Conservation (phyloP, 139 green algal species). For the Chlorella sp. region DNA sequence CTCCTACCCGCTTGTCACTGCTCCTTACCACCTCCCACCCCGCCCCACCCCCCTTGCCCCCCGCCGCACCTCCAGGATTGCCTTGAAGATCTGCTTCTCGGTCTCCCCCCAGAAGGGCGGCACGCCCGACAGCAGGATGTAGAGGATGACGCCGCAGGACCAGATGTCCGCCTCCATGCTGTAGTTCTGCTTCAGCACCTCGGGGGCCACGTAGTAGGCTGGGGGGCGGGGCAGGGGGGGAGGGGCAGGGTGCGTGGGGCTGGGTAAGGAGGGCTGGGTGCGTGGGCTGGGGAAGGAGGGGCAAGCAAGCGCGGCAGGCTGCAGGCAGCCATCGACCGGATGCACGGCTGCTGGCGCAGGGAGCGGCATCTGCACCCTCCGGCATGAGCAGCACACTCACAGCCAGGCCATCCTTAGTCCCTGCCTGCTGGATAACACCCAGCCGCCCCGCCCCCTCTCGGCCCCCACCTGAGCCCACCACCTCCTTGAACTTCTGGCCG, state of each 20-base stretch:
- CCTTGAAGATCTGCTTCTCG: slow-evolving; percentile 90
- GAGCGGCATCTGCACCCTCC: too few species aligned
- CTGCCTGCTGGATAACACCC: too few species aligned
- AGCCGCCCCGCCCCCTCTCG: not conserved
- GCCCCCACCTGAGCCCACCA: slow-evolving; percentile 55
- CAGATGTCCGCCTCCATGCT: slow-evolving; percentile 92
- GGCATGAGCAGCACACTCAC: too few species aligned
- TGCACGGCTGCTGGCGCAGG: too few species aligned
- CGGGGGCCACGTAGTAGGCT: slow-evolving; percentile 96
- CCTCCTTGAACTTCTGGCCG: slow-evolving; percentile 82
- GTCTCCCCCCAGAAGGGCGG: slow-evolving; percentile 94
- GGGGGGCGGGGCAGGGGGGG: not conserved
- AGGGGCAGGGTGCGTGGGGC: not conserved
- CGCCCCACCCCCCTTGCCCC: not conserved
- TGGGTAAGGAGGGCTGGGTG: not conserved
- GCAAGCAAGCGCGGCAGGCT: not conserved
- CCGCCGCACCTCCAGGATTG: slow-evolving; percentile 61
- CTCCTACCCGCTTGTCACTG: too few species aligned
- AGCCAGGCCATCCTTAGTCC: too few species aligned
- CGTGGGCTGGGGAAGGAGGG: too few species aligned
- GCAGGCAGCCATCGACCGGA: too few species aligned
- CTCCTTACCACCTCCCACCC: not conserved
- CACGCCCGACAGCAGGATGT: slow-evolving; percentile 95
- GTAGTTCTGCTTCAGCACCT: slow-evolving; percentile 85
- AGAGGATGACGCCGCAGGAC: slow-evolving; percentile 95